phyloP scores from a whole-genome alignment of 108 stramenopile genomes.

The Nitzschia putrida region DNA sequence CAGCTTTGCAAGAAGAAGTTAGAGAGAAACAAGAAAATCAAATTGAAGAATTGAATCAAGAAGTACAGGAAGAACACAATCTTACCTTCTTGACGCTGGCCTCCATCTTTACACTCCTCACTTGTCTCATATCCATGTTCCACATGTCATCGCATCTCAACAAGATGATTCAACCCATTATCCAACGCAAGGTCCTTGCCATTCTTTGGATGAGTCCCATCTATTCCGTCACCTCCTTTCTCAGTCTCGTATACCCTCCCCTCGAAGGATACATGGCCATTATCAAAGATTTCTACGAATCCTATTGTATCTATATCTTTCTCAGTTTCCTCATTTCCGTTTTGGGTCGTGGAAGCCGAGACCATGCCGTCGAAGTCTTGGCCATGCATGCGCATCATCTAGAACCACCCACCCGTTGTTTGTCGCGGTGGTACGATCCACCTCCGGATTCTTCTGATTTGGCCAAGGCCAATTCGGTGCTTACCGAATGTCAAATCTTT shows the following conservation, averaged over 20 bases:
- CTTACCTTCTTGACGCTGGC: constrained; percentile 67
- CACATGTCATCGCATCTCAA: constrained; percentile 79
- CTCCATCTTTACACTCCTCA: constrained; percentile 79
- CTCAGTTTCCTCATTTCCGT: constrained; percentile 81
- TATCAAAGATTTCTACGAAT: constrained; percentile 77
- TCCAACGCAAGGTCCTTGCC: constrained; percentile 83
- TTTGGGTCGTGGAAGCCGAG: constrained; percentile 62
- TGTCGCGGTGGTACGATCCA: constrained; percentile 59
- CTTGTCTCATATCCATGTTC: constrained; percentile 74
- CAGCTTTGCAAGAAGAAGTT: constrained; percentile 30
- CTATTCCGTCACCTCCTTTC: constrained; percentile 74
- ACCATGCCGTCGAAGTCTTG: constrained; percentile 59
- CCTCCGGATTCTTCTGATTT: constrained; percentile 52
- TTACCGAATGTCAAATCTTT: constrained; percentile 80
- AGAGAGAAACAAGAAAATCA: constrained; percentile 37
- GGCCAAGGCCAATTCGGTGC: constrained; percentile 80
- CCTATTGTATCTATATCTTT: constrained; percentile 83
- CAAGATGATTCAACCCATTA: constrained; percentile 75
- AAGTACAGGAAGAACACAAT: constrained; percentile 48
- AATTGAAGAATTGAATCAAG: constrained; percentile 43
- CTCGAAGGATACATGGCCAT: constrained; percentile 67
- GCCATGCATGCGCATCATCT: constrained; percentile 63
- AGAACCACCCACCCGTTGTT: constrained; percentile 50
- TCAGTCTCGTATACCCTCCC: constrained; percentile 61
- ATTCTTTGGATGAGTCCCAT: constrained; percentile 93